A percentile compares a stretch with the other conserved stretches of the same genome.
phyloP scores from a whole-genome alignment of 768 basidiomycete species.

The Hypholoma fasciculare region DNA sequence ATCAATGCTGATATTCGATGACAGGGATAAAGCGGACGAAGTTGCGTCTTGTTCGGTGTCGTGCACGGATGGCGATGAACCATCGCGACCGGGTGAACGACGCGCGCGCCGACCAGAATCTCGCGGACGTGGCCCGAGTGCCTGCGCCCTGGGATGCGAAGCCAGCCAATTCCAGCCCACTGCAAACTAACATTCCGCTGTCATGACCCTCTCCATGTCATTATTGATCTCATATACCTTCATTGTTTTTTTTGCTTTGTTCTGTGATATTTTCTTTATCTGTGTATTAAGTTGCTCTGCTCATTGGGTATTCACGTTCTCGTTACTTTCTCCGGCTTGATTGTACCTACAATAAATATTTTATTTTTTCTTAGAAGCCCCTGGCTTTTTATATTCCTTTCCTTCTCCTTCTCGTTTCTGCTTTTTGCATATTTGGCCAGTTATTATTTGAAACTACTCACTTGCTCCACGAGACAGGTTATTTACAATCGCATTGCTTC shows the following conservation, averaged over 20 bases:
- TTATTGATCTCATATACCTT: background rate
- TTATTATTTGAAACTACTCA: background rate
- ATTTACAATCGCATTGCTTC: background rate
- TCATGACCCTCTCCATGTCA: slow-evolving; percentile 8
- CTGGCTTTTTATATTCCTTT: background rate
- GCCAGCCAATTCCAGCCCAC: slow-evolving; percentile 26
- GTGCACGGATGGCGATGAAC: slow-evolving; percentile 75
- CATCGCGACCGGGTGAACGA: slow-evolving; percentile 72
- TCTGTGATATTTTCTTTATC: background rate
- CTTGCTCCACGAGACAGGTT: background rate
- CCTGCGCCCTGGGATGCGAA: slow-evolving; percentile 74
- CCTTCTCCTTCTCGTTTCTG: background rate
- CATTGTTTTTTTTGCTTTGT: background rate
- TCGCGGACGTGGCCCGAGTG: slow-evolving; percentile 68
- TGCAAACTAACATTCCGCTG: slow-evolving; percentile 14
- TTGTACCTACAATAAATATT: background rate
- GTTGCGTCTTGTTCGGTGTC: slow-evolving; percentile 77
- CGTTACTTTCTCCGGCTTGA: background rate
- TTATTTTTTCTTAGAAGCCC: background rate
- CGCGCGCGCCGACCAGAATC: slow-evolving; percentile 76
- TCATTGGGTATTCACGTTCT: background rate
- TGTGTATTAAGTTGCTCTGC: background rate
- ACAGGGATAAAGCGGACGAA: slow-evolving; percentile 86
- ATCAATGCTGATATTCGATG: background rate
- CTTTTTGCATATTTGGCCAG: background rate